Evolutionary conservation across 495 filamentous ascomycete species (phyloP).

Genomic region (Penicillium lividum): DNA sequence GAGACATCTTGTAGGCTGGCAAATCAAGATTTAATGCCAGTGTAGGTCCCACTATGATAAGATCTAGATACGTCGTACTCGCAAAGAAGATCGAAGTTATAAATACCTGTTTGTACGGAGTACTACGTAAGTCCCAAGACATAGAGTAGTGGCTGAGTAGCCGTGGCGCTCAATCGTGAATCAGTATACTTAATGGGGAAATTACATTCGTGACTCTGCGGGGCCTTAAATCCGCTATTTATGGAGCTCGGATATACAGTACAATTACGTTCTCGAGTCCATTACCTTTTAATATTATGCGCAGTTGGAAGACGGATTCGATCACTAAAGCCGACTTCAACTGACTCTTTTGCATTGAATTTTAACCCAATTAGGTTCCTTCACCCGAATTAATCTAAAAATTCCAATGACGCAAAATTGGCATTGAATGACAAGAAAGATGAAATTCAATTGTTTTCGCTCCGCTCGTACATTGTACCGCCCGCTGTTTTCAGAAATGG

Average conservation of each 20-base stretch:
- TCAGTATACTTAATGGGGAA: neutral
- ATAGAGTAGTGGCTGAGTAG: neutral
- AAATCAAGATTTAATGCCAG: neutral
- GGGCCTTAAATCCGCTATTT: neutral
- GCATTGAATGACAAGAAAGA: neutral
- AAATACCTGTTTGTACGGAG: no score
- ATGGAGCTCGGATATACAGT: neutral
- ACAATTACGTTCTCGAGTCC: neutral
- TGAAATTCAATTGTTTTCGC: neutral
- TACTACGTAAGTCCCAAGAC: neutral
- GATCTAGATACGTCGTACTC: neutral
- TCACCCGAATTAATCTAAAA: neutral
- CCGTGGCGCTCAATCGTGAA: neutral
- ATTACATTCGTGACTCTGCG: neutral
- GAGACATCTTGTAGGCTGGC: neutral
- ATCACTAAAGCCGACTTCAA: neutral
- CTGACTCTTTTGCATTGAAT: neutral
- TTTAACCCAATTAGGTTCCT: neutral
- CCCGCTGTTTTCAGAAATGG: neutral
- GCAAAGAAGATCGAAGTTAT: neutral
- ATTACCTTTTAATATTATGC: neutral
- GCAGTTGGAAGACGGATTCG: neutral
- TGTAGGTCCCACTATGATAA: neutral
- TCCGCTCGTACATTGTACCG: neutral
- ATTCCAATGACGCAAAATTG: neutral